Evolutionary conservation across 2,329 filamentous ascomycete species (phyloP).

Genomic region (Simplicillium sp.): DNA sequence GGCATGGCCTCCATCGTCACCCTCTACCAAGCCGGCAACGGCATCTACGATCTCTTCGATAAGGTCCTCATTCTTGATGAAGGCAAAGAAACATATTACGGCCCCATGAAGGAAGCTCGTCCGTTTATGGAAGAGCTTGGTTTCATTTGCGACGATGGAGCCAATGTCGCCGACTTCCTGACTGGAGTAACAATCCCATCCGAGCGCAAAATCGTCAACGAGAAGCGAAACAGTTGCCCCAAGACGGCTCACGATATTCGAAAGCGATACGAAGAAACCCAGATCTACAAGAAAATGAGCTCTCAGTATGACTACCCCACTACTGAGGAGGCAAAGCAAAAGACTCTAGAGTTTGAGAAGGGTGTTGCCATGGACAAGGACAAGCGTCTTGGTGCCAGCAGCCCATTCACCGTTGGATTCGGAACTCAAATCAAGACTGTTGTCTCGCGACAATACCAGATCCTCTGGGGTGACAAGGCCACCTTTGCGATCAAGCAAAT

Average conservation of each 20-base stretch:
- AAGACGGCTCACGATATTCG: conserved; percentile 34
- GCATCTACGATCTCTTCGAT: conserved; percentile 61
- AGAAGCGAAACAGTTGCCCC: conserved; percentile 30
- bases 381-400: conserved; percentile 40
- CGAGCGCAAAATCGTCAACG: conserved; percentile 51
- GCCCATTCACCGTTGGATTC: conserved; percentile 47
- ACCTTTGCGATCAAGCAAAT: conserved; percentile 55
- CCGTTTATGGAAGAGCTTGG: conserved; percentile 58
- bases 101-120: conserved; percentile 44
- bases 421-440: conserved; percentile 44
- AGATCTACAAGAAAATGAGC: conserved; percentile 39
- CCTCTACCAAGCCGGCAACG: conserved; percentile 61
- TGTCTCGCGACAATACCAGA: conserved; percentile 52
- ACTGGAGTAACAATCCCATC: conserved; percentile 58
- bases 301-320: conserved; percentile 48
- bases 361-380: conserved; percentile 45
- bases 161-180: conserved; percentile 57
- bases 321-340: conserved; percentile 33
- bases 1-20: conserved; percentile 53
- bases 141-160: conserved; percentile 51
- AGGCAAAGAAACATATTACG: conserved; percentile 58
- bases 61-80: conserved; percentile 60
- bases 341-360: conserved; percentile 44
- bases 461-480: conserved; percentile 54
- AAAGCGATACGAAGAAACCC: conserved; percentile 39